Percentiles rank a stretch among this genome's conserved stretches.
phyloP scores from a whole-genome alignment of 2,329 filamentous ascomycete genomes.

The Xylaria sp. region DNA sequence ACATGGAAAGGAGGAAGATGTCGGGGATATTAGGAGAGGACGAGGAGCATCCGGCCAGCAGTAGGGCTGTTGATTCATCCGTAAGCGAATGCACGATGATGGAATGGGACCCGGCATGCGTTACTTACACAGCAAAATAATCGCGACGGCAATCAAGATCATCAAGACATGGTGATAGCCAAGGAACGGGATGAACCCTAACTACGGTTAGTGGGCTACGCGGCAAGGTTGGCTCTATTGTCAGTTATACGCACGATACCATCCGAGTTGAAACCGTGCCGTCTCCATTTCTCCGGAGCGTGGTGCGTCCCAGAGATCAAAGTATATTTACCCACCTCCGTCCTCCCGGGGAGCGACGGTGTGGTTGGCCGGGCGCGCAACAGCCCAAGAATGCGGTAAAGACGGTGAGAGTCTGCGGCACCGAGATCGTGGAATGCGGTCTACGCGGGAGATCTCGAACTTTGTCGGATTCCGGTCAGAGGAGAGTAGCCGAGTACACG shows the following conservation, averaged over 20 bases:
- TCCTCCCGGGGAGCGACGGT: constrained; percentile 32
- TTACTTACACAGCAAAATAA: constrained; percentile 89
- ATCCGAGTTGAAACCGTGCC: constrained; percentile 30
- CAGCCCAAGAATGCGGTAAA: constrained; percentile 21
- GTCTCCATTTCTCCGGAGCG: constrained; percentile 21
- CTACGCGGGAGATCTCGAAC: constrained; percentile 15
- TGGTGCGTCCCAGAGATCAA: constrained; percentile 19
- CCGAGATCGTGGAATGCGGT: constrained; percentile 18
- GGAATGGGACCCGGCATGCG: constrained; percentile 3
- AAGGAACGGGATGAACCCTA: constrained; percentile 63
- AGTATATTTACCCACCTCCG: constrained; percentile 28
- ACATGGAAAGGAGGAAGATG: constrained; percentile 97
- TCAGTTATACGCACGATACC: constrained; percentile 30
- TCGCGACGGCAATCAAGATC: constrained; percentile 89
- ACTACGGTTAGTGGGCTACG: not conserved
- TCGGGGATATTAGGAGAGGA: constrained; percentile 90
- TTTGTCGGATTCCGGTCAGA: constrained; percentile 25
- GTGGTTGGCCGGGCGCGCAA: constrained; percentile 24
- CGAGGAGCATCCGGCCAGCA: constrained; percentile 93
- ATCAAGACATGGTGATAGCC: constrained; percentile 86
- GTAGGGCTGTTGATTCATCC: constrained; percentile 57
- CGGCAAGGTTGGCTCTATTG: not conserved
- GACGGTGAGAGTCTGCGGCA: constrained; percentile 5
- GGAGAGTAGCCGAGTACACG: constrained; percentile 25
- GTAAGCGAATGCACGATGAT: not conserved